Base-by-base conservation (phyloP, 169 alveolate species). In the Plasmodium cynomolgi region DNA sequence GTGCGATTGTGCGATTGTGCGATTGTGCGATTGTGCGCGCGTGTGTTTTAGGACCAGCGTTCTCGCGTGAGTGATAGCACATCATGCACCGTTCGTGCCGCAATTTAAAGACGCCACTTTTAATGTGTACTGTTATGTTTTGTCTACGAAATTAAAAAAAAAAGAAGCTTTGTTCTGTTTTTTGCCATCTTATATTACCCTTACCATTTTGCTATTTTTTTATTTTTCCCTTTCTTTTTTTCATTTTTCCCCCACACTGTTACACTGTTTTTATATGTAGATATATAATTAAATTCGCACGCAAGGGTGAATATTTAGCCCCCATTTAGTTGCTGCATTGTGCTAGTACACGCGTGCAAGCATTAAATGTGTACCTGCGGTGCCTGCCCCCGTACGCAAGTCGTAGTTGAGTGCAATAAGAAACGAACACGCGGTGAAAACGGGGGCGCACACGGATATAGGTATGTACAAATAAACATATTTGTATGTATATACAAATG, bases 101-200 rank as follows among this genome's bases (percentile, higher is more conserved):
- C 37, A 83, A 58, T 83, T 31, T 83, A 83, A 58, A 58, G 72
- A 56, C 20, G 23, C 39, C 54, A 17, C 91, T 47, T 54, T 54
- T 58, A 50, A 58, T 9, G 23, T 83, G 20, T 68, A 15, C 8
- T 72, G 82, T 37, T 33, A 71, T 84, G 75, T 72, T 72, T 56
- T 41, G 71, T 84, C 23, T 84, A 31, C 17, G 44, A 68, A 84
- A 71, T 84, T 84, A 84, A 68, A 68, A 68, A 62, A 62, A 68
- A 68, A 68, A 68, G 1, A 29, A 68, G 1, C 3, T 23, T 56
- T 56, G n/a, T 56, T 23, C 41, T 23, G 1, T 68, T 68, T 68
- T 68, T 68, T 20, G 1, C 62, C 20, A 15, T 4, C 23, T 50
- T 9, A 9, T 62, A 62, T 68, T 68, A 26, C 77, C 37, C n/a